phyloP scores from a whole-genome alignment of 805 yeast genomes.

The Nakazawaea holstii region DNA sequence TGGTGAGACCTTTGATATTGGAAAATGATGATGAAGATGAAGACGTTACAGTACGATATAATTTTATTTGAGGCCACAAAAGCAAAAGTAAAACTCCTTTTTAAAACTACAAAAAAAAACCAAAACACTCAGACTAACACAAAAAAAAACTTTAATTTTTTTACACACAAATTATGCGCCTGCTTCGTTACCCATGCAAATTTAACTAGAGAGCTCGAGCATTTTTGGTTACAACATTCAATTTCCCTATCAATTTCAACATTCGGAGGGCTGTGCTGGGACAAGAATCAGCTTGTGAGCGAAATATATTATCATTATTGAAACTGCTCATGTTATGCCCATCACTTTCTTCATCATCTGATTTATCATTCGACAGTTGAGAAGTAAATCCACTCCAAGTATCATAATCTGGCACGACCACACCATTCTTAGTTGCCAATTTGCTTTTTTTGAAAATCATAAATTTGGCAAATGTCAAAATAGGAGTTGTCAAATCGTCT shows the following conservation, averaged over 20 bases:
- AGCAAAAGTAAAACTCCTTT: no score
- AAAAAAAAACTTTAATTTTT: no score
- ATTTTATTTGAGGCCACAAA: no score
- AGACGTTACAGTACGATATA: no score
- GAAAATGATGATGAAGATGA: no score
- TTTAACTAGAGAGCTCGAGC: neutral
- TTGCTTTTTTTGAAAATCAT: neutral
- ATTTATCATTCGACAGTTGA: neutral
- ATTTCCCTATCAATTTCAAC: constrained; percentile 19
- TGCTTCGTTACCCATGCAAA: no score
- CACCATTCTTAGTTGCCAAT: no score
- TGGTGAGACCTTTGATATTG: neutral
- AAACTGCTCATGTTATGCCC: neutral
- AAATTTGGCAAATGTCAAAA: constrained; percentile 1
- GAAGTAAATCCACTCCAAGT: neutral
- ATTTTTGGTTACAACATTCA: neutral
- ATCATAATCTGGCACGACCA: neutral
- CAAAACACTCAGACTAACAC: no score
- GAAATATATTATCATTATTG: no score
- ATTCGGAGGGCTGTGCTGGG: constrained; percentile 26
- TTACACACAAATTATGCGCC: no score
- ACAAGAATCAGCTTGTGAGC: neutral
- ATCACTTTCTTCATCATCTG: neutral
- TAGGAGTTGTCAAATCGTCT: constrained; percentile 1
- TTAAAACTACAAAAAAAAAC: no score